Evolutionary conservation across 2,329 filamentous ascomycete genomes (phyloP).

Genomic region (Penicillium glabrum): DNA sequence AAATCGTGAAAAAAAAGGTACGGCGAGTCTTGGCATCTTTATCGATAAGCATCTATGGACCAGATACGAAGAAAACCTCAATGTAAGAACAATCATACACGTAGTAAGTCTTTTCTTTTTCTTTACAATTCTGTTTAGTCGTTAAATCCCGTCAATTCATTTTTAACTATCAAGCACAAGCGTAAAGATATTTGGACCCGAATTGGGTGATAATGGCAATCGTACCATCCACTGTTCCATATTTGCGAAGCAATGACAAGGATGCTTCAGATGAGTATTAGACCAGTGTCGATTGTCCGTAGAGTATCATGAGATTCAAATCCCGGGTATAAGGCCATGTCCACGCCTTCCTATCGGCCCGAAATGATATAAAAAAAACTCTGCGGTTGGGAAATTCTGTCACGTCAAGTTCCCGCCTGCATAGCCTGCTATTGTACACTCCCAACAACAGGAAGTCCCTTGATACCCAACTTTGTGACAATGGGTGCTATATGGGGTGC

Average conservation of each 20-base stretch:
- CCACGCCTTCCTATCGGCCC: not conserved
- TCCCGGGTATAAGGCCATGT: not conserved
- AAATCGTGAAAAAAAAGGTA: conserved; percentile 34
- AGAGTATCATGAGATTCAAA: not conserved
- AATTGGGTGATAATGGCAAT: not conserved
- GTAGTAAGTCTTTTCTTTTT: not conserved
- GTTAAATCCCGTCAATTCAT: conserved; percentile 6
- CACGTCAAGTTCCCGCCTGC: not conserved
- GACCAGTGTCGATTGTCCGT: not conserved
- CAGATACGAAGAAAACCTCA: not conserved
- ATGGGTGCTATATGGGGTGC: not conserved
- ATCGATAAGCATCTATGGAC: conserved; percentile 25
- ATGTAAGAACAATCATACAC: not conserved
- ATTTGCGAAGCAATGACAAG: not conserved
- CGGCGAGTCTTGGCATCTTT: conserved; percentile 30
- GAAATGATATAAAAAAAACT: not conserved
- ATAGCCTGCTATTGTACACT: not conserved
- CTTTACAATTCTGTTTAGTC: not conserved
- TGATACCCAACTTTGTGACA: not conserved
- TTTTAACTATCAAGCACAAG: conserved; percentile 1
- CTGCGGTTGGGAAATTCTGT: not conserved
- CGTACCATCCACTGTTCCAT: not conserved
- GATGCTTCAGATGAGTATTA: not conserved
- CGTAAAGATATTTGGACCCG: not conserved
- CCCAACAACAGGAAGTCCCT: not conserved